Evolutionary conservation across 2,329 filamentous ascomycete genomes (phyloP), one percentile per base, ranked within the genome.

Genomic region (Amylocarpus encephaloides): DNA sequence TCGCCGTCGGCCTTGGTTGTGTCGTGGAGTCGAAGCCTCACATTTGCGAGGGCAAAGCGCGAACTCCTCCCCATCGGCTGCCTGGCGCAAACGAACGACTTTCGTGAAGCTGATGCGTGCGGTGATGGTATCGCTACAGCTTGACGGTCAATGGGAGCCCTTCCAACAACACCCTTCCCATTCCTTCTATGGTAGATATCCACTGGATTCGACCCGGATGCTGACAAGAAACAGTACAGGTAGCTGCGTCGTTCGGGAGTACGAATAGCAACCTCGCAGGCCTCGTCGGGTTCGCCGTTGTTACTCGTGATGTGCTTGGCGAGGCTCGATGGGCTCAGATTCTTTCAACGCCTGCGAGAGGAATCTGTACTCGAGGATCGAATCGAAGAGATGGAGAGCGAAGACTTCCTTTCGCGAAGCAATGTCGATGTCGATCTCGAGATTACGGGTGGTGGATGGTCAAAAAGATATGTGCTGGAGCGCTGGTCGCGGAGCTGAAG

Each of bases 311-410:
- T n/a, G 12, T 12, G 34, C 16, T 13, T n/a, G 33, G 32, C 33
- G 26, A 33, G 13, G 22, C 32, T 12, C 13, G 26, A 15, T 29
- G 22, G 19, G 33, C 12, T 22, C 29, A 30, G 46, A 43, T 49
- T 49, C 47, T 26, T 32, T 43, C 36, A 13, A 38, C 40, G 47
- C 47, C 40, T 10, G 47, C 40, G 47, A 49, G 47, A 29, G 22
- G 40, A 38, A 44, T 26, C 30, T 16, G 16, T 34, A 16, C 13
- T 22, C 1, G n/a, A n/a, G 13, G 33, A 12, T n/a, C 16, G 19
- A 16, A 26, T 26, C 22, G 7, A 26, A 36, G 34, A 36, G 5
- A 36, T 5, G 38, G 38, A 16, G n/a, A 11, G 38, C 38, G 38
- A 40, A 11, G n/a, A 40, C 10, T 5, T 40, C 19, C 18, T n/a